A percentile compares a stretch with the other conserved stretches of the same genome.
Evolutionary conservation across 805 yeast genomes (phyloP).

Genomic region (Candida xyloterini): DNA sequence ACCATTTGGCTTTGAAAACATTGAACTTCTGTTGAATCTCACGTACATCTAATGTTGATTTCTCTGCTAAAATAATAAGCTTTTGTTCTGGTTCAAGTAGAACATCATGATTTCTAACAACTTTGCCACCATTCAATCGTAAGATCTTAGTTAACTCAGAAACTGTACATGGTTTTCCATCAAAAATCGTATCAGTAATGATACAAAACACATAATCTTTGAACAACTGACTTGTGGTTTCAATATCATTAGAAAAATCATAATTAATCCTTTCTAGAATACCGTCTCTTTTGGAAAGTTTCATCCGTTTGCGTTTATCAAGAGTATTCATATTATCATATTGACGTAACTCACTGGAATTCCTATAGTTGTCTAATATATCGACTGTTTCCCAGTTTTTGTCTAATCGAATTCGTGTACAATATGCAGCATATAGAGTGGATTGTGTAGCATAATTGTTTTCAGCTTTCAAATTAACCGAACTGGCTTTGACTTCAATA

Average conservation of each 20-base stretch:
- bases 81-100: conserved; percentile 13
- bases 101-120: conserved; percentile 36
- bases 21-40: conserved; percentile 44
- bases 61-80: conserved; percentile 38
- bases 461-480: conserved; percentile 48
- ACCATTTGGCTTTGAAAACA: conserved; percentile 67
- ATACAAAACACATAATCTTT: conserved; percentile 46
- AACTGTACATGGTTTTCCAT: conserved; percentile 28
- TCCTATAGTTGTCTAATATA: conserved; percentile 51
- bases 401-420: conserved; percentile 65
- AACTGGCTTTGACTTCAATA: conserved; percentile 78
- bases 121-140: conserved; percentile 48
- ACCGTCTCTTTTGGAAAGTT: conserved; percentile 18
- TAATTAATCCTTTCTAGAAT: conserved; percentile 15
- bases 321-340: conserved; percentile 15
- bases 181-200: conserved; percentile 44
- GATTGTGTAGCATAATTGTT: conserved; percentile 58
- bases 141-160: conserved; percentile 39
- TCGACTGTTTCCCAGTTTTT: conserved; percentile 56
- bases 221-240: conserved; percentile 36
- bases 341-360: conserved; percentile 20
- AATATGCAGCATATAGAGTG: conserved; percentile 75
- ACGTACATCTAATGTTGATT: conserved; percentile 37
- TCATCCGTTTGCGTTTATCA: conserved; percentile 28
- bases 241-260: neutral